Percentiles rank a stretch among this genome's conserved stretches.
phyloP scores from a whole-genome alignment of 2,329 filamentous ascomycete genomes.

The Cercospora berteroae region DNA sequence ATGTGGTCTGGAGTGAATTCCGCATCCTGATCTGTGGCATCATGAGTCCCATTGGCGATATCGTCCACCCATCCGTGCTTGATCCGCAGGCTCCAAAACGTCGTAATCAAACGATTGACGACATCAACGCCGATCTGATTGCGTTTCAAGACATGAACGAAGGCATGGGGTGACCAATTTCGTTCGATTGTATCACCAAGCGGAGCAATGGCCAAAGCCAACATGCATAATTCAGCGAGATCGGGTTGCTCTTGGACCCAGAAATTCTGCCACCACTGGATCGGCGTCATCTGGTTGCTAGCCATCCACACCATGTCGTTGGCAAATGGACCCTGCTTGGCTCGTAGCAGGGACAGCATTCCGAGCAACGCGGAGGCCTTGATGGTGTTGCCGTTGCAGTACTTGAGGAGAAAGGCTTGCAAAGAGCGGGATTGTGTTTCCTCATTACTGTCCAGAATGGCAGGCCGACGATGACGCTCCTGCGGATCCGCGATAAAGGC shows the following conservation, averaged over 20 bases:
- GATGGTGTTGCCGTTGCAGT: conserved; percentile 23
- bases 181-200: conserved; percentile 25
- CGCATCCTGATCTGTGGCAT: conserved; percentile 16
- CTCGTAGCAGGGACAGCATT: conserved; percentile 27
- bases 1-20: conserved; percentile 21
- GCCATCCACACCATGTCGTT: conserved; percentile 31
- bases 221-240: conserved; percentile 27
- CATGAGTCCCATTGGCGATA: conserved; percentile 12
- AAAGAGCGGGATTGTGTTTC: conserved; percentile 27
- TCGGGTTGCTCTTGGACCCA: conserved; percentile 29
- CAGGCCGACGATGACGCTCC: conserved; percentile 27
- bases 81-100: conserved; percentile 28
- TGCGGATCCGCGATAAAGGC: conserved; percentile 28
- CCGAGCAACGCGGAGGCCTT: conserved; percentile 24
- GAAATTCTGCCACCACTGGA: conserved; percentile 31
- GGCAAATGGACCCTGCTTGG: conserved; percentile 27
- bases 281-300: conserved; percentile 26
- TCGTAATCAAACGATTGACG: conserved; percentile 23
- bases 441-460: conserved; percentile 28
- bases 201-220: conserved; percentile 24
- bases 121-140: conserved; percentile 26
- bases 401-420: conserved; percentile 29
- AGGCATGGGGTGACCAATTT: conserved; percentile 29
- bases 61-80: conserved; percentile 31
- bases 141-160: conserved; percentile 28